Evolutionary conservation across 345 rosid genomes (phyloP).

Genomic region (Arabidopsis suecica): DNA sequence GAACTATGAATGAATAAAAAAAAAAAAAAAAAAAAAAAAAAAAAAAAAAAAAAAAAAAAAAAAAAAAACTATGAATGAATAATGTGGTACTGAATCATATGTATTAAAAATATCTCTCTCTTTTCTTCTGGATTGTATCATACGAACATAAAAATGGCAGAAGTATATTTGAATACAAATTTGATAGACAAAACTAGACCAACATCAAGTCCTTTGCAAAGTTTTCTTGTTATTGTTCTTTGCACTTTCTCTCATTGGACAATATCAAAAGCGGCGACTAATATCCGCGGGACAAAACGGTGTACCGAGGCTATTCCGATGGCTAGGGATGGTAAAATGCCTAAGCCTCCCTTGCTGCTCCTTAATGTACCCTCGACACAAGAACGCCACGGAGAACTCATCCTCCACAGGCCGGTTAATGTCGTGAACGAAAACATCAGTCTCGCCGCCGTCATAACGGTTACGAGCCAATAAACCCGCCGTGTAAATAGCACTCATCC

Average conservation of each 20-base stretch:
- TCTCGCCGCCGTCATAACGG: neutral
- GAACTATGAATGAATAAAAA: neutral
- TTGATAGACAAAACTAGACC: neutral
- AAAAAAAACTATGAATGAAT: neutral
- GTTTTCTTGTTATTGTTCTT: neutral
- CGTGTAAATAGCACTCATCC: conserved; percentile 1
- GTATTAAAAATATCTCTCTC: neutral
- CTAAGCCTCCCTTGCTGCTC: neutral
- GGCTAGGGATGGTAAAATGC: neutral
- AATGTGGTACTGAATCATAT: neutral
- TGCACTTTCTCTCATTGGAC: neutral
- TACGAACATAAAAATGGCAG: neutral
- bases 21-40: too few species aligned
- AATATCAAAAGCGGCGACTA: neutral
- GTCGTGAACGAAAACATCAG: neutral
- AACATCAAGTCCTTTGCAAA: too few species aligned
- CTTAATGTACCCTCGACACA: neutral
- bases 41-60: too few species aligned
- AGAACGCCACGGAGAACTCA: neutral
- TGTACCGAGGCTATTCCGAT: neutral
- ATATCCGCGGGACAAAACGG: neutral
- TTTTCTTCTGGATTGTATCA: neutral
- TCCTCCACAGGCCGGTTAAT: neutral
- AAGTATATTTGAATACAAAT: too few species aligned
- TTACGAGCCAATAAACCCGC: conserved; percentile 5